Evolutionary conservation across 2,329 filamentous ascomycete genomes (phyloP).

Genomic region (Colletotrichum tofieldiae): DNA sequence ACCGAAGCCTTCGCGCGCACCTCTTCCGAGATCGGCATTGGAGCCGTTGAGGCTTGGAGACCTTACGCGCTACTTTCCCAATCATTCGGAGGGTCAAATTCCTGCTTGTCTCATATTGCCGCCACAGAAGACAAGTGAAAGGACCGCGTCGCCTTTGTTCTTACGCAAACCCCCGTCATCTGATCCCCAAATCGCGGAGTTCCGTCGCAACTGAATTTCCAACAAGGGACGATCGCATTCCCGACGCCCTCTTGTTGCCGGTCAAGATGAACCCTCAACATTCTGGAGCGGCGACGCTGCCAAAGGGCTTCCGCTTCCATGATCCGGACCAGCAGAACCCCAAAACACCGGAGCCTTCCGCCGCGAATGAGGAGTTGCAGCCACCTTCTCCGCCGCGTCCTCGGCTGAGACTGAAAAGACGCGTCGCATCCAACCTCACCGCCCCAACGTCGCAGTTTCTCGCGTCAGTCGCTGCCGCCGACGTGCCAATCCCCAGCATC

Average conservation of each 20-base stretch:
- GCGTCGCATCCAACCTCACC: constrained; percentile 66
- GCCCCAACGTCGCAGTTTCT: constrained; percentile 77
- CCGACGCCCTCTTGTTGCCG: constrained; percentile 32
- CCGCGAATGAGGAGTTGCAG: constrained; percentile 53
- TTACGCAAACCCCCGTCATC: neutral
- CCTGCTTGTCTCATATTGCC: constrained; percentile 28
- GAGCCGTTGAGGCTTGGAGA: constrained; percentile 9
- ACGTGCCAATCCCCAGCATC: constrained; percentile 76
- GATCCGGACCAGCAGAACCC: constrained; percentile 55
- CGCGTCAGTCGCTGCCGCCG: constrained; percentile 76
- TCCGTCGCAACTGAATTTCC: constrained; percentile 22
- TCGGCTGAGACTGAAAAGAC: constrained; percentile 70
- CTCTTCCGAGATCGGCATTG: constrained; percentile 9
- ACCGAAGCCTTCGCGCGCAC: neutral
- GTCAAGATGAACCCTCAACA: constrained; percentile 63
- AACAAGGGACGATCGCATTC: constrained; percentile 43
- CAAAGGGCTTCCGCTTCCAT: constrained; percentile 59
- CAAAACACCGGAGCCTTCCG: constrained; percentile 68
- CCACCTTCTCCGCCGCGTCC: constrained; percentile 67
- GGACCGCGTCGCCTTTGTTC: constrained; percentile 33
- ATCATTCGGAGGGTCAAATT: constrained; percentile 2
- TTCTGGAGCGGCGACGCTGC: constrained; percentile 60
- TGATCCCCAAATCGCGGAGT: constrained; percentile 4
- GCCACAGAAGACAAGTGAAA: constrained; percentile 26
- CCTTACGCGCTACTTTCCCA: constrained; percentile 27